These are phyloP conservation scores for Parietichytrium sp. DNA, from an alignment of 108 stramenopile genomes.

Conservation along the genomic window DNA sequence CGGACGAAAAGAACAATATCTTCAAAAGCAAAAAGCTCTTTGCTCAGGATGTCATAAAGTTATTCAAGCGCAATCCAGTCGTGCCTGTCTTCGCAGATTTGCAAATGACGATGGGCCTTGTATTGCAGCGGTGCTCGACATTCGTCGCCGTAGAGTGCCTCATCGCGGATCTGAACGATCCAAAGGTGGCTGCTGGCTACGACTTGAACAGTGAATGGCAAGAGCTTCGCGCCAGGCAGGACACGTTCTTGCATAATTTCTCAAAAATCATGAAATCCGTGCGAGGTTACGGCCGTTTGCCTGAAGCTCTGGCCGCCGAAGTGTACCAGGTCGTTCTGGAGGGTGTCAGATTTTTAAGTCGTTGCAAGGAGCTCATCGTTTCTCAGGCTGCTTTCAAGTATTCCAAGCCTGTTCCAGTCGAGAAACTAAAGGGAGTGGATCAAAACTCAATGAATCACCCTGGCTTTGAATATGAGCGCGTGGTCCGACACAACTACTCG, in stretches of 20 bases:
- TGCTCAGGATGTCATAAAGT: conserved; percentile 25
- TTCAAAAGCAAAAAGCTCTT: conserved; percentile 51
- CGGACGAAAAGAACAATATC: conserved; percentile 43
- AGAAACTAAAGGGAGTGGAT: not conserved
- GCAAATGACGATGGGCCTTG: not conserved
- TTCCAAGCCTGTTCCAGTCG: conserved; percentile 36
- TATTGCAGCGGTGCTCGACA: not conserved
- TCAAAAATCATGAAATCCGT: no score
- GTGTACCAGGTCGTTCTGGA: conserved; percentile 7
- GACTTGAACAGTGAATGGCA: not conserved
- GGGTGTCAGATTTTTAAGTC: conserved; percentile 42
- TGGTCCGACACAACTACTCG: conserved; percentile 53
- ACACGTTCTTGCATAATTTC: no score
- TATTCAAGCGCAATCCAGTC: conserved; percentile 46
- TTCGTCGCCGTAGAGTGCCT: conserved; percentile 19
- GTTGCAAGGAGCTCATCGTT: conserved; percentile 44
- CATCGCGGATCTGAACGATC: not conserved
- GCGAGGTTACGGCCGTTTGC: no score
- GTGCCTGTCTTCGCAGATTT: conserved; percentile 44
- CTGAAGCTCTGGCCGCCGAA: not conserved
- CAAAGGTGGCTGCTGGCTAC: not conserved
- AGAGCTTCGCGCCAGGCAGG: not conserved
- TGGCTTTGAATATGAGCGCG: conserved; percentile 49
- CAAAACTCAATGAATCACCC: conserved; percentile 10
- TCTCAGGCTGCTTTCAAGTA: conserved; percentile 48